A percentile compares a stretch with the other conserved stretches of the same genome.
Conservation (phyloP, 1,284 basidiomycete species). For the Farysia itapuensis region DNA sequence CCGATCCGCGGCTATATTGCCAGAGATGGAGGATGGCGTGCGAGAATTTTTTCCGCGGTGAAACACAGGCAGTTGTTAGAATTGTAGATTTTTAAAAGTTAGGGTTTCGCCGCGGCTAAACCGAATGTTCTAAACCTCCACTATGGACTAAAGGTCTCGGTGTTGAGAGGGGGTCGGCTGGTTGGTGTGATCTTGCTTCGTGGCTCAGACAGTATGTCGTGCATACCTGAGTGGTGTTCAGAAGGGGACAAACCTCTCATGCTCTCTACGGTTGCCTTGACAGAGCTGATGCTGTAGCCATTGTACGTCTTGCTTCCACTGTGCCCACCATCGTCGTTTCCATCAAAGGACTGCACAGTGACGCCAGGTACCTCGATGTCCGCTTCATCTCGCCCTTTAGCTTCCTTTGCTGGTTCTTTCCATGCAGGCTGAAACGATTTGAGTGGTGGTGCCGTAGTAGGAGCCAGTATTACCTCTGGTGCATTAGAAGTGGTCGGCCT, state of each 20-base stretch:
- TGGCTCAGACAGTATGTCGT: too few relatives aligned
- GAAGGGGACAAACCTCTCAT: constrained; percentile 30
- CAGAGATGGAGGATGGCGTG: too few relatives aligned
- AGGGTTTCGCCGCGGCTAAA: too few relatives aligned
- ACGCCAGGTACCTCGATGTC: constrained; percentile 43
- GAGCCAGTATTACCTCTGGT: constrained; percentile 26
- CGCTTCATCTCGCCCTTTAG: constrained; percentile 3
- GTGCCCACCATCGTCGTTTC: constrained; percentile 9
- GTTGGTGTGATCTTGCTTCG: constrained; percentile 1
- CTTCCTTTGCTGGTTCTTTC: not conserved
- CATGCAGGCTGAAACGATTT: constrained; percentile 17
- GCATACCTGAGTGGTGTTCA: not conserved
- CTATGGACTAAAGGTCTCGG: too few relatives aligned
- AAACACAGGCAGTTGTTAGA: too few relatives aligned
- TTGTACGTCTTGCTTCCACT: constrained; percentile 16
- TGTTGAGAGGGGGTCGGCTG: not conserved
- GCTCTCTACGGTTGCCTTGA: constrained; percentile 54
- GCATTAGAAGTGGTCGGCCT: not conserved
- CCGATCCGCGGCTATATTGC: too few relatives aligned
- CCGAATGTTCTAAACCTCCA: too few relatives aligned
- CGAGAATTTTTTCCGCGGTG: too few relatives aligned
- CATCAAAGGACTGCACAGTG: constrained; percentile 45
- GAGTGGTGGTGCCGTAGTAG: constrained; percentile 12
- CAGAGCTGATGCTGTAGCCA: constrained; percentile 45
- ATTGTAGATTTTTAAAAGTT: too few relatives aligned